Evolutionary conservation across 2,329 filamentous ascomycete species (phyloP).

Genomic region (Sphaerostilbella broomeana): DNA sequence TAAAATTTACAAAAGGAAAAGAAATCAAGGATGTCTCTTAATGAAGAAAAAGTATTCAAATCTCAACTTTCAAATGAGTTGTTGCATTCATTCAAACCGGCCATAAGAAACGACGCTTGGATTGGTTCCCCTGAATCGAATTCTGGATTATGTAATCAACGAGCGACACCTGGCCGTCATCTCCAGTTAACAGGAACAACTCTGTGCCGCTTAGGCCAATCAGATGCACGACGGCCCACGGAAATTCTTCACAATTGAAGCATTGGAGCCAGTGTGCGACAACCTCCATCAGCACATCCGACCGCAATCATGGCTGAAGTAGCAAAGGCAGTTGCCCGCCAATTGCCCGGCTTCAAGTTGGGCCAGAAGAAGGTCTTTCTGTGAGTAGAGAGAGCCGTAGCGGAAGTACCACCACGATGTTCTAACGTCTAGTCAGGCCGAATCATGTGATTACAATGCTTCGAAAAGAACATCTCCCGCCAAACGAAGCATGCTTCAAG

Average conservation of each 20-base stretch:
- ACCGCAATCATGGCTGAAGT: slow-evolving; percentile 33
- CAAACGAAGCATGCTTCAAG: slow-evolving; percentile 80
- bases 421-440: slow-evolving; percentile 63
- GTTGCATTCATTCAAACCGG: no score
- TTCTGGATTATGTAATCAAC: slow-evolving; percentile 11
- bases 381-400: slow-evolving; percentile 34
- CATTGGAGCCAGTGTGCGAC: slow-evolving; percentile 9
- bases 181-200: slow-evolving; percentile 20
- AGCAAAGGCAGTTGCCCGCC: slow-evolving; percentile 32
- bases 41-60: no score
- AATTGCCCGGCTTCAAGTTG: slow-evolving; percentile 39
- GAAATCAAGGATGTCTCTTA: no score
- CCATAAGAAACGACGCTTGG: no score
- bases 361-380: slow-evolving; percentile 51
- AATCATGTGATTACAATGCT: slow-evolving; percentile 75
- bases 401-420: no score
- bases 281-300: neutral
- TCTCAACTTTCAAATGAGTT: no score
- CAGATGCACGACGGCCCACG: slow-evolving; percentile 4
- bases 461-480: slow-evolving; percentile 61
- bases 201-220: slow-evolving; percentile 22
- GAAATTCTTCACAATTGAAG: slow-evolving; percentile 24
- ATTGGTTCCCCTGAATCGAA: no score
- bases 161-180: no score
- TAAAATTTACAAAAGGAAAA: no score